Percentiles rank a stretch among this genome's conserved stretches.
These are phyloP conservation scores for Lentinula boryana DNA, from an alignment of 768 basidiomycete genomes.

Conservation along the genomic window DNA sequence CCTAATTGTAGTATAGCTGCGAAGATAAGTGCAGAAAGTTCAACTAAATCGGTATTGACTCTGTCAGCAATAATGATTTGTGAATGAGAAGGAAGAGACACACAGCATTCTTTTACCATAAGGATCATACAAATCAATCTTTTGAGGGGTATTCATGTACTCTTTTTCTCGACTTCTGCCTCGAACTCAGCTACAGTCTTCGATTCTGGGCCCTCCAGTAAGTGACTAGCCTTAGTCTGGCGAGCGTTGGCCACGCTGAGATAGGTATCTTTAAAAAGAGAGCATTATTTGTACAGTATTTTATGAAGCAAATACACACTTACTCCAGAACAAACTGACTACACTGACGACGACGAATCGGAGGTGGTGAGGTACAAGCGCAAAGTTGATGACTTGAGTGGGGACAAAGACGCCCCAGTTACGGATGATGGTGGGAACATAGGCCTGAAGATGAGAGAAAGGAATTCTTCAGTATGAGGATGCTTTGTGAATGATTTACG, in stretches of 20 bases:
- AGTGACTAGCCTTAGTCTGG: constrained; percentile 4
- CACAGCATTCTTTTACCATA: not conserved
- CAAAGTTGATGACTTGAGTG: constrained; percentile 75
- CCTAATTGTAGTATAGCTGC: not conserved
- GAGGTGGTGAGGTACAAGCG: constrained; percentile 68
- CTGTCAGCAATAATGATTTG: not conserved
- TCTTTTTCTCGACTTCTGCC: not conserved
- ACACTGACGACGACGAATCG: constrained; percentile 71
- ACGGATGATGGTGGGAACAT: constrained; percentile 65
- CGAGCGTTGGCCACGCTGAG: constrained; percentile 51
- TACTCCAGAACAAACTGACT: constrained; percentile 82
- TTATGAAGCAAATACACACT: constrained; percentile 20
- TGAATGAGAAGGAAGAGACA: not conserved
- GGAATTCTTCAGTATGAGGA: not conserved
- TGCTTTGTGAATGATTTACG: not conserved
- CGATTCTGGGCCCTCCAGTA: not conserved
- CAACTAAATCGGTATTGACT: not conserved
- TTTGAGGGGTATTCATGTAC: not conserved
- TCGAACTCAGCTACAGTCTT: not conserved
- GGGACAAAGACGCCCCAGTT: constrained; percentile 80
- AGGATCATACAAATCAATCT: not conserved
- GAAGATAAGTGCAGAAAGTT: not conserved
- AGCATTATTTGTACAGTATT: not conserved
- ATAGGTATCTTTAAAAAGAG: constrained; percentile 42
- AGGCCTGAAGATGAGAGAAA: constrained; percentile 36